Percentiles rank a stretch among this genome's conserved stretches.
phyloP scores from a whole-genome alignment of 768 basidiomycete genomes.

The Xerocomellus chrysenteron region DNA sequence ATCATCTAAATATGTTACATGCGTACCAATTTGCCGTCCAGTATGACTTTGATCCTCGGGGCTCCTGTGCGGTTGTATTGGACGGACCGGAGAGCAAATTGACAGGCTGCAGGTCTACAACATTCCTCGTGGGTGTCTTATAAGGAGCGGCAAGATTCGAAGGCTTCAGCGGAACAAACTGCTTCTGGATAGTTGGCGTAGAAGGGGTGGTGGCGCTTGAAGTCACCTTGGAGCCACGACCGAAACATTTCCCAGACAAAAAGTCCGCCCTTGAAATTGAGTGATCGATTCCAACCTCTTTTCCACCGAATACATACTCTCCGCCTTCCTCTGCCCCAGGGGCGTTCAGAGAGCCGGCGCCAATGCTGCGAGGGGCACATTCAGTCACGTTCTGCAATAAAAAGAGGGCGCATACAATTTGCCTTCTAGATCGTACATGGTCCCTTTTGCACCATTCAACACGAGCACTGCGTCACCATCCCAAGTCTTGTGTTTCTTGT shows the following conservation, averaged over 20 bases:
- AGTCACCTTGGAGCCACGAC: conserved; percentile 28
- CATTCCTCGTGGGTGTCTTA: conserved; percentile 28
- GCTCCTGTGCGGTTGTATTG: conserved; percentile 3
- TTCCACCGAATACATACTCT: conserved; percentile 46
- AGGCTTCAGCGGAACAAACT: conserved; percentile 33
- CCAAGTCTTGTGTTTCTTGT: conserved; percentile 89
- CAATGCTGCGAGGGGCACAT: conserved; percentile 41
- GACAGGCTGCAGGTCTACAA: conserved; percentile 42
- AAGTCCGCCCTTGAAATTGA: conserved; percentile 53
- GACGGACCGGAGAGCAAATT: conserved; percentile 29
- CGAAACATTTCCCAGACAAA: conserved; percentile 66
- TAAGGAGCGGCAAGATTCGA: conserved; percentile 22
- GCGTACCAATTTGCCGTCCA: conserved; percentile 74
- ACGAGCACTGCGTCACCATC: conserved; percentile 77
- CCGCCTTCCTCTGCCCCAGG: conserved; percentile 38
- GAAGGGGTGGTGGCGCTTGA: conserved; percentile 15
- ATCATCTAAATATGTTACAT: conserved; percentile 2
- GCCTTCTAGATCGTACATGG: conserved; percentile 62
- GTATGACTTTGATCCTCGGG: conserved; percentile 32
- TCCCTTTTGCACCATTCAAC: conserved; percentile 44
- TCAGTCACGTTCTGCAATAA: background rate
- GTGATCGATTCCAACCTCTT: conserved; percentile 67
- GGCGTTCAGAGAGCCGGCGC: conserved; percentile 46
- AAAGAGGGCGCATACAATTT: conserved; percentile 49
- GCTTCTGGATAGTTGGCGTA: conserved; percentile 33